phyloP scores from a whole-genome alignment of 768 basidiomycete species.

The Pisolithus orientalis region DNA sequence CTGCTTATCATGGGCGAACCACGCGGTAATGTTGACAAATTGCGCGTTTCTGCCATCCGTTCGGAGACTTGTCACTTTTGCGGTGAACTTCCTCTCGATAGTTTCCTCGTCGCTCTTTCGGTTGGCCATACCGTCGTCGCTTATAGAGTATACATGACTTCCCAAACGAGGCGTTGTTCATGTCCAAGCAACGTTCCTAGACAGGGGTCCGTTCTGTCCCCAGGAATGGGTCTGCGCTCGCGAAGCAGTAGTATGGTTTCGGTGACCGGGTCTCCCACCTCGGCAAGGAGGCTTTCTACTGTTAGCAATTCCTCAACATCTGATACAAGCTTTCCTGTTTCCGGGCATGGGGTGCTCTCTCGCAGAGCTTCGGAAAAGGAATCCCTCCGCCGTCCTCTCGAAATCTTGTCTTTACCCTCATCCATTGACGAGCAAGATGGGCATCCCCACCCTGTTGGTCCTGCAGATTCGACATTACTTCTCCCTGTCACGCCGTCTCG shows the following conservation, averaged over 20 bases:
- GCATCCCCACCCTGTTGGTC: conserved; percentile 23
- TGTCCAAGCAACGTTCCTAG: conserved; percentile 50
- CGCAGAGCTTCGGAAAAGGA: conserved; percentile 71
- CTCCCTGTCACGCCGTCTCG: conserved; percentile 36
- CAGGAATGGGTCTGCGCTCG: conserved; percentile 45
- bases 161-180: conserved; percentile 57
- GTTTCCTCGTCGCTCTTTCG: conserved; percentile 60
- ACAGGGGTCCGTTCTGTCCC: conserved; percentile 39
- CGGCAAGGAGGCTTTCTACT: conserved; percentile 44
- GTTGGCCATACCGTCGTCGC: conserved; percentile 58
- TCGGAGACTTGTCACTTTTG: conserved; percentile 63
- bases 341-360: conserved; percentile 72
- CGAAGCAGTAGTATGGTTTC: conserved; percentile 55
- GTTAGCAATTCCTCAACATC: conserved; percentile 28
- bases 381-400: conserved; percentile 41
- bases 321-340: conserved; percentile 67
- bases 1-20: conserved; percentile 56
- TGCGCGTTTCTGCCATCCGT: conserved; percentile 54
- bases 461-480: conserved; percentile 27
- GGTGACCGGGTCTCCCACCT: conserved; percentile 33
- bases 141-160: conserved; percentile 55
- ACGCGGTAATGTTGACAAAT: conserved; percentile 48
- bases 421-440: conserved; percentile 22
- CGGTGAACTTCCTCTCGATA: conserved; percentile 59
- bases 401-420: conserved; percentile 37